Percentiles rank a stretch among this genome's conserved stretches.
These are phyloP conservation scores for Closterium sp. DNA, from an alignment of 139 green algal species.

Conservation along the genomic window DNA sequence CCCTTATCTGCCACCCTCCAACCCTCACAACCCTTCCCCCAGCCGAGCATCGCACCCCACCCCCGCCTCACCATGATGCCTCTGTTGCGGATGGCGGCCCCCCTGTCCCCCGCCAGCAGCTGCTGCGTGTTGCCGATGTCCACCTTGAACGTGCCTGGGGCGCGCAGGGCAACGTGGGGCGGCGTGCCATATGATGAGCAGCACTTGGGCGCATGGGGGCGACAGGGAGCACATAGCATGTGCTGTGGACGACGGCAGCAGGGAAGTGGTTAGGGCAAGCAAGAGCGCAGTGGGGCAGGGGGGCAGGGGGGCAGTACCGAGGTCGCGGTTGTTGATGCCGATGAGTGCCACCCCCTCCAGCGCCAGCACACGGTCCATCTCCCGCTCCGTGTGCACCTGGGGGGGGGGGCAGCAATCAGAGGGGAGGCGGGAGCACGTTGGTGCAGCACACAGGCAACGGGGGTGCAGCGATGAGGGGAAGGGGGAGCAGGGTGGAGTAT, in stretches of 20 bases:
- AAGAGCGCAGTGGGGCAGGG: not conserved
- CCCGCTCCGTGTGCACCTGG: conserved; percentile 75
- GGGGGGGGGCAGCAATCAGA: not conserved
- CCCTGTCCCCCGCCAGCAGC: conserved; percentile 80
- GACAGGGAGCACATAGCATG: not conserved
- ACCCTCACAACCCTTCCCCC: too few relatives aligned
- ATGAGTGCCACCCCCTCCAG: conserved; percentile 82
- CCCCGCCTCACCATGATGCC: conserved; percentile 66
- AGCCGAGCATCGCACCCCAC: too few relatives aligned
- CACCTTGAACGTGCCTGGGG: conserved; percentile 88
- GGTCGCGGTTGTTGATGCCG: conserved; percentile 98
- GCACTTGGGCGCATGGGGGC: too few relatives aligned
- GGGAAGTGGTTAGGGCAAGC: too few relatives aligned
- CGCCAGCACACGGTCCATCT: conserved; percentile 87
- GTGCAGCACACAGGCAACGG: not conserved
- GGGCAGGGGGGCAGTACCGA: conserved; percentile 50
- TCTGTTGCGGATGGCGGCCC: conserved; percentile 68
- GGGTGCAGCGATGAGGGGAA: not conserved
- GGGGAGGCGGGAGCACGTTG: too few relatives aligned
- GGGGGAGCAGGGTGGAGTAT: too few relatives aligned
- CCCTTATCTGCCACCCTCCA: not conserved
- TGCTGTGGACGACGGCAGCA: not conserved
- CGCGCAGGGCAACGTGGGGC: too few relatives aligned
- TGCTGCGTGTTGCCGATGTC: conserved; percentile 77
- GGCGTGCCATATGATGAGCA: not conserved